These are phyloP conservation scores for Mucor mucedo DNA, from an alignment of 371 early-diverging fungal genomes.

Conservation along the genomic window DNA sequence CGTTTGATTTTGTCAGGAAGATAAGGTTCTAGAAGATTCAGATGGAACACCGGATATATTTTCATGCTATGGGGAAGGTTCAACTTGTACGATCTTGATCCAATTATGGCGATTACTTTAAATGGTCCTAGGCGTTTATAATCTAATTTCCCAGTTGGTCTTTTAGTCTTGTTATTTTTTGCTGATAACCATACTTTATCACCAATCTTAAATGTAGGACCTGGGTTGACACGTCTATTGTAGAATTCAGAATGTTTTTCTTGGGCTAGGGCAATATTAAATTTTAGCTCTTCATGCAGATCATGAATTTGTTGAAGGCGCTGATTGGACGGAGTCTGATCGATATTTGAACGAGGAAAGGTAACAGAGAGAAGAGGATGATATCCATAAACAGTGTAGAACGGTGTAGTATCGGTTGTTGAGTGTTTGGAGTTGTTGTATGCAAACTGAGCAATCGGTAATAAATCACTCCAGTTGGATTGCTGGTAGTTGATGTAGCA, in stretches of 20 bases:
- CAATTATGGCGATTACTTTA: conserved; percentile 23
- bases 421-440: conserved; percentile 51
- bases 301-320: background rate
- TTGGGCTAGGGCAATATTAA: conserved; percentile 16
- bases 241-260: conserved; percentile 20
- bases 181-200: conserved; percentile 36
- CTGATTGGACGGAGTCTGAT: background rate
- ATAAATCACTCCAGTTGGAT: conserved; percentile 48
- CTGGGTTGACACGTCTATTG: conserved; percentile 10
- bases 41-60: conserved; percentile 12
- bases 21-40: conserved; percentile 11
- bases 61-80: conserved; percentile 25
- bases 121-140: conserved; percentile 35
- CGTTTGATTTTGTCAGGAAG: conserved; percentile 1
- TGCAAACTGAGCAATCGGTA: conserved; percentile 56
- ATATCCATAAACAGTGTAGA: conserved; percentile 33
- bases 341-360: background rate
- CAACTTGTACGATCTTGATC: conserved; percentile 27
- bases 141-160: conserved; percentile 36
- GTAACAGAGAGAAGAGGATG: conserved; percentile 30
- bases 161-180: conserved; percentile 26
- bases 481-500: conserved; percentile 46
- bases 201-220: conserved; percentile 13
- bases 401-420: conserved; percentile 33
- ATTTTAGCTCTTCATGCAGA: conserved; percentile 5